Percentiles rank a stretch among this genome's conserved stretches.
Conservation (phyloP, 202 grass and related monocot genomes). For the Dendrocalamus latiflorus region DNA sequence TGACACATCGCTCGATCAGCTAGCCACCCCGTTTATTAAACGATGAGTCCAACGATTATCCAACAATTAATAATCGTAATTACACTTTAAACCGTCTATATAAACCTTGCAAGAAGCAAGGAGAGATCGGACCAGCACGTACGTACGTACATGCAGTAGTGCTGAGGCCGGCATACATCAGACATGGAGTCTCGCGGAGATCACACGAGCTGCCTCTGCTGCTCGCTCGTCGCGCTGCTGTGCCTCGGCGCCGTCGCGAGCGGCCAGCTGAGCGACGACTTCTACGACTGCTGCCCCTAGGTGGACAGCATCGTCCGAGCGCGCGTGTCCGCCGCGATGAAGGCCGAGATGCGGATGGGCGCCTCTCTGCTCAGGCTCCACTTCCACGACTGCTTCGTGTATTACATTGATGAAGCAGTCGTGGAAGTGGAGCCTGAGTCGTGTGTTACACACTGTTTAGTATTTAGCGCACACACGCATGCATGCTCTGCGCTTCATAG, state of each 20-base stretch:
- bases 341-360: conserved; percentile 61
- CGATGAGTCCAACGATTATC: neutral
- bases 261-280: conserved; percentile 52
- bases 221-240: conserved; percentile 19
- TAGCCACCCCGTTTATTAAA: conserved; percentile 1
- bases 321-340: conserved; percentile 42
- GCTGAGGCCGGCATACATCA: neutral
- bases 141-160: neutral
- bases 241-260: conserved; percentile 28
- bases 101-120: conserved; percentile 12
- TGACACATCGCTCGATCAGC: neutral
- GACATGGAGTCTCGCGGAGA: neutral
- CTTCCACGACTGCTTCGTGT: conserved; percentile 99
- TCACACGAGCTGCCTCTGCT: neutral
- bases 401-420: too few species aligned
- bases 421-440: too few species aligned
- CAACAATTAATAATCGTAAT: neutral
- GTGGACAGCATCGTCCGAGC: conserved; percentile 40
- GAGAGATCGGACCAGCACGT: neutral
- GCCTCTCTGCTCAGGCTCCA: conserved; percentile 72
- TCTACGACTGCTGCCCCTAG: conserved; percentile 64
- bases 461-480: neutral
- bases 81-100: conserved; percentile 29
- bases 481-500: neutral
- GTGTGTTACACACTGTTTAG: conserved; percentile 56